Percentiles rank a stretch among this genome's conserved stretches.
These are phyloP conservation scores for Schoenoplectus triqueter DNA, from an alignment of 202 grass and related monocot genomes.

Conservation along the genomic window DNA sequence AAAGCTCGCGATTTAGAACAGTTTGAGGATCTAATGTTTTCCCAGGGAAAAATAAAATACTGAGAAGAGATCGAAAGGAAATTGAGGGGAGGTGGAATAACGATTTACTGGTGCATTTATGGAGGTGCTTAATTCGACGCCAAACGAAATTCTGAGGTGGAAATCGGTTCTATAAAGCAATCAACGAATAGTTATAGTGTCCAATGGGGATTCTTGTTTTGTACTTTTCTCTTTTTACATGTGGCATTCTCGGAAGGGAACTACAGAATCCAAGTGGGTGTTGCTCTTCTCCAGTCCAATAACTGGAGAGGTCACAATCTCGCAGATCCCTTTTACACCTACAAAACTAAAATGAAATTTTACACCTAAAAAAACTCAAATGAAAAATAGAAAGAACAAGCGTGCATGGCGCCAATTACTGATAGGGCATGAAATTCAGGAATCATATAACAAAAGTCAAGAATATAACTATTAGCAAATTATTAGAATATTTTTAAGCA, in stretches of 20 bases:
- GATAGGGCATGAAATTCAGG: background rate
- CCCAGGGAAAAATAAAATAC: background rate
- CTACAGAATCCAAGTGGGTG: background rate
- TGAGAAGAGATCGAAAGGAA: background rate
- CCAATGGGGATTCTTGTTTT: constrained; percentile 13
- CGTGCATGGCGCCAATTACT: background rate
- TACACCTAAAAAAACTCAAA: too few relatives aligned
- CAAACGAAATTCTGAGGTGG: constrained; percentile 74
- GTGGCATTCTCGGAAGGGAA: constrained; percentile 16
- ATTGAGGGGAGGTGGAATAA: constrained; percentile 4
- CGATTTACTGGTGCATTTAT: background rate
- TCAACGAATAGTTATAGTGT: background rate
- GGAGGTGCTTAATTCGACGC: constrained; percentile 39
- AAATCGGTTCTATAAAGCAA: constrained; percentile 21
- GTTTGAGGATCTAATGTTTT: background rate
- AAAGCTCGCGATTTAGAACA: background rate
- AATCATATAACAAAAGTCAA: background rate
- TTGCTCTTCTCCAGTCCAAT: background rate
- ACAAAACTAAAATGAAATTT: background rate
- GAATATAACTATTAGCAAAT: background rate
- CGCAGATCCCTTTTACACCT: background rate
- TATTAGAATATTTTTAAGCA: too few relatives aligned
- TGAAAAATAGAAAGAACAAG: background rate
- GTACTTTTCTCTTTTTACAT: constrained; percentile 24
- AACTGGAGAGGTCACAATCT: background rate